Conservation (phyloP, 768 basidiomycete species). For the Chalciporus piperatus region DNA sequence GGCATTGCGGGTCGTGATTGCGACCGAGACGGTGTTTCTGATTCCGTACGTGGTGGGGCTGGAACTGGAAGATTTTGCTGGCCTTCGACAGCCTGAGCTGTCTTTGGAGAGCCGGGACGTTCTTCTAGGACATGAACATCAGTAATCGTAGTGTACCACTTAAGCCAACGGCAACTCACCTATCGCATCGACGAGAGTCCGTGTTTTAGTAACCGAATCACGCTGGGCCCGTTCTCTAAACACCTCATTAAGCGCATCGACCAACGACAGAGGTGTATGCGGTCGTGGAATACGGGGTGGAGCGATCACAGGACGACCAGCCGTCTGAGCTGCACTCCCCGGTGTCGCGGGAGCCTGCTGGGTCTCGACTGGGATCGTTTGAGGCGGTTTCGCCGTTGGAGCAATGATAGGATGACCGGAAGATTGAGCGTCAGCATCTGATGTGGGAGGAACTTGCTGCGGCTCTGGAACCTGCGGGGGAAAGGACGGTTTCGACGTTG, state of each 20-base stretch:
- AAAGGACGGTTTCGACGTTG: background rate
- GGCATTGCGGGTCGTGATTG: constrained; percentile 1
- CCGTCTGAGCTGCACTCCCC: background rate
- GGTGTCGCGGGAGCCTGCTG: background rate
- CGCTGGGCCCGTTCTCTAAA: constrained; percentile 9
- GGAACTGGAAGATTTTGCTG: background rate
- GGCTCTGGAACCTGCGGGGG: no score
- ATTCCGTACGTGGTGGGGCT: background rate
- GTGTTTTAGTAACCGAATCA: background rate
- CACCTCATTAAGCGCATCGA: constrained; percentile 22
- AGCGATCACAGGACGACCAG: constrained; percentile 15
- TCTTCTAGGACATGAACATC: constrained; percentile 2
- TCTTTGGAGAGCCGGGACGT: background rate
- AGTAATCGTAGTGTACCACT: background rate
- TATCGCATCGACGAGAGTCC: background rate
- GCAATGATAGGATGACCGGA: background rate
- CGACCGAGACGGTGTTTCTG: background rate
- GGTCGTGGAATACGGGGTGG: constrained; percentile 23
- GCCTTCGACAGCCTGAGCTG: background rate
- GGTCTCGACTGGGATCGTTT: background rate
- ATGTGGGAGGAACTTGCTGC: background rate
- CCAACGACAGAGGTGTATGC: constrained; percentile 14
- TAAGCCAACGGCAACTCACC: constrained; percentile 1
- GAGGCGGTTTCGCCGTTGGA: background rate
- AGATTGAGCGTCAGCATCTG: background rate